phyloP scores from a whole-genome alignment of 768 basidiomycete species.

The Suillus cothurnatus region DNA sequence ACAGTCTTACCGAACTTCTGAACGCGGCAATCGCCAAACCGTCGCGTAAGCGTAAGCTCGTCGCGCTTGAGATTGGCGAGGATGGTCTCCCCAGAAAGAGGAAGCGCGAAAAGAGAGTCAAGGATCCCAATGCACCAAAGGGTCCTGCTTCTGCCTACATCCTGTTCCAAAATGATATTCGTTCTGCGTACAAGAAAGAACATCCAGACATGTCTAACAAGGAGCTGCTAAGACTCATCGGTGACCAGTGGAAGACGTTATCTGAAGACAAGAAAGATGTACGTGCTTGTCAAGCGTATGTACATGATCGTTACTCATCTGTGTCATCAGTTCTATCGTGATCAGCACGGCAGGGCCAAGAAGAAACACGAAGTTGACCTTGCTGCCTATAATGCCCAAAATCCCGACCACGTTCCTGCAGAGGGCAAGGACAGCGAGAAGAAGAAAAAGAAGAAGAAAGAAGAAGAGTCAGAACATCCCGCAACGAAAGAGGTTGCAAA shows the following conservation, averaged over 20 bases:
- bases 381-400: slow-evolving; percentile 61
- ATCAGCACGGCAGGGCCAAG: slow-evolving; percentile 58
- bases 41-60: slow-evolving; percentile 56
- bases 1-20: slow-evolving; percentile 28
- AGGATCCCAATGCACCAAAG: slow-evolving; percentile 94
- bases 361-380: slow-evolving; percentile 64
- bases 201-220: slow-evolving; percentile 67
- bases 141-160: slow-evolving; percentile 92
- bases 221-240: slow-evolving; percentile 73
- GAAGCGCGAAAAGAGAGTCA: slow-evolving; percentile 56
- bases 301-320: slow-evolving; percentile 5
- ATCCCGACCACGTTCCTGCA: slow-evolving; percentile 49
- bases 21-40: slow-evolving; percentile 31
- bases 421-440: slow-evolving; percentile 45
- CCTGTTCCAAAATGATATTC: slow-evolving; percentile 90
- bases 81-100: slow-evolving; percentile 40
- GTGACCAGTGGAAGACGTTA: slow-evolving; percentile 75
- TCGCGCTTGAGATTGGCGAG: slow-evolving; percentile 33
- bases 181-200: slow-evolving; percentile 66
- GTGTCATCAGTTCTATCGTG: slow-evolving; percentile 31
- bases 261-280: slow-evolving; percentile 73
- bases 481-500: slow-evolving; percentile 32
- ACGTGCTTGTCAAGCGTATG: slow-evolving; percentile 27
- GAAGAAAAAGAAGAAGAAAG: slow-evolving; percentile 16
- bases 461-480: slow-evolving; percentile 29